phyloP scores from a whole-genome alignment of 176 grass and related monocot genomes.

The Dactylis glomerata region DNA sequence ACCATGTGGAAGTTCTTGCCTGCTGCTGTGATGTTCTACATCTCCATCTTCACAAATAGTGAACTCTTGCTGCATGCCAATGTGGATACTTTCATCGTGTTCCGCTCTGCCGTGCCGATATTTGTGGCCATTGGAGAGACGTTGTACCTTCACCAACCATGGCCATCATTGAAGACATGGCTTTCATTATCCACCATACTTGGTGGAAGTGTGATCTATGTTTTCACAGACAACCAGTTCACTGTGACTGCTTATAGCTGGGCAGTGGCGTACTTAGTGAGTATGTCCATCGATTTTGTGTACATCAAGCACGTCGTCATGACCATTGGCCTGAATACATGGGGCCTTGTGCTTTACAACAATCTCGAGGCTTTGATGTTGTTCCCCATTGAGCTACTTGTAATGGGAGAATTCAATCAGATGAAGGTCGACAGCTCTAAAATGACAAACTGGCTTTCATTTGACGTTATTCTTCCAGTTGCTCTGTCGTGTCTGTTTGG shows the following conservation, averaged over 20 bases:
- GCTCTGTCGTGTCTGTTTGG: constrained; percentile 74
- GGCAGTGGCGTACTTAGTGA: constrained; percentile 62
- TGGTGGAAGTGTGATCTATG: constrained; percentile 80
- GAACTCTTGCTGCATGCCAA: constrained; percentile 83
- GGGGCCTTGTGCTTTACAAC: constrained; percentile 90
- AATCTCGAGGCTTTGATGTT: constrained; percentile 82
- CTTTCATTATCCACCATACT: constrained; percentile 76
- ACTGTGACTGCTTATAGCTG: constrained; percentile 74
- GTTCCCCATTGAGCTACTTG: constrained; percentile 74
- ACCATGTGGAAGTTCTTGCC: constrained; percentile 93
- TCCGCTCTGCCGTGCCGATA: constrained; percentile 76
- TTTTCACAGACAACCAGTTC: constrained; percentile 89
- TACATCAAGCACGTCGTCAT: constrained; percentile 94
- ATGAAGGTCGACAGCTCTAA: constrained; percentile 65
- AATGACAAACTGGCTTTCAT: constrained; percentile 66
- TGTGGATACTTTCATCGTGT: constrained; percentile 90
- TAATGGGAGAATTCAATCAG: constrained; percentile 81
- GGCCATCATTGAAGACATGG: constrained; percentile 72
- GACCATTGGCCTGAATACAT: constrained; percentile 91
- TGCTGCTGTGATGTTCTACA: constrained; percentile 86
- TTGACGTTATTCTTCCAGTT: constrained; percentile 67
- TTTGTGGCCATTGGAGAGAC: constrained; percentile 83
- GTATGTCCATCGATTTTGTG: constrained; percentile 85
- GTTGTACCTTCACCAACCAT: constrained; percentile 76
- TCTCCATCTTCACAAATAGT: constrained; percentile 87